A percentile compares a stretch with the other conserved stretches of the same genome.
phyloP scores from a whole-genome alignment of 2,329 filamentous ascomycete genomes.

The Cercospora beticola region DNA sequence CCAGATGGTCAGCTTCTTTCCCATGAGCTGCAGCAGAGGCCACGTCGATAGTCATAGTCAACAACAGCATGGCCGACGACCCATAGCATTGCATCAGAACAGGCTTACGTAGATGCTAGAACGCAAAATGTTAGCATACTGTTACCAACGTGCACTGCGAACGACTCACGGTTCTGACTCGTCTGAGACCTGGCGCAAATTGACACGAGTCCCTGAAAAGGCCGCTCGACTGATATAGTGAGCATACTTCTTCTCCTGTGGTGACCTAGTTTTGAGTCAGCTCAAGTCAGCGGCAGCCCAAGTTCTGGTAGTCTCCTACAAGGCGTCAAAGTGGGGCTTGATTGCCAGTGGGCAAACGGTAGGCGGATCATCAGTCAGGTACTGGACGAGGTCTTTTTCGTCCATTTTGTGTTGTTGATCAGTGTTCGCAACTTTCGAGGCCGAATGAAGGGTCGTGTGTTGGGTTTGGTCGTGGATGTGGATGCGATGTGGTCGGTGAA shows the following conservation, averaged over 20 bases:
- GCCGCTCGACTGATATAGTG: conserved; percentile 73
- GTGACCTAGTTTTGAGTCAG: conserved; percentile 2
- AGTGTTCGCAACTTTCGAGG: background rate
- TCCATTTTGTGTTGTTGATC: conserved; percentile 39
- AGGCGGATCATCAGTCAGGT: conserved; percentile 87
- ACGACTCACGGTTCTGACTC: conserved; percentile 45
- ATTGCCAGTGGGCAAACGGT: conserved; percentile 85
- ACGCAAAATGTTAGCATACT: background rate
- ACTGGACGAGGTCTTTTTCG: conserved; percentile 59
- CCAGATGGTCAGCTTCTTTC: background rate
- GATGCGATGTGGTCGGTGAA: background rate
- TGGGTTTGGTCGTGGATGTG: background rate
- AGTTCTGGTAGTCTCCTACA: conserved; percentile 38
- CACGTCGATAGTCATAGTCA: background rate
- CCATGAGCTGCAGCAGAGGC: background rate
- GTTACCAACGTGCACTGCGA: background rate
- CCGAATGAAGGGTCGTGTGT: background rate
- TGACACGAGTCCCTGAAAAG: conserved; percentile 52
- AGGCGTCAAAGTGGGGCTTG: conserved; percentile 83
- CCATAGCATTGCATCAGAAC: background rate
- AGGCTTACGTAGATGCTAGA: conserved; percentile 2
- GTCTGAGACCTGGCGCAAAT: conserved; percentile 54
- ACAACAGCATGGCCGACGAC: background rate
- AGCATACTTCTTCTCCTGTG: conserved; percentile 76
- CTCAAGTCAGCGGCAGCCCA: background rate